phyloP scores from a whole-genome alignment of 2,329 filamentous ascomycete genomes.

The Diaporthe helianthi region DNA sequence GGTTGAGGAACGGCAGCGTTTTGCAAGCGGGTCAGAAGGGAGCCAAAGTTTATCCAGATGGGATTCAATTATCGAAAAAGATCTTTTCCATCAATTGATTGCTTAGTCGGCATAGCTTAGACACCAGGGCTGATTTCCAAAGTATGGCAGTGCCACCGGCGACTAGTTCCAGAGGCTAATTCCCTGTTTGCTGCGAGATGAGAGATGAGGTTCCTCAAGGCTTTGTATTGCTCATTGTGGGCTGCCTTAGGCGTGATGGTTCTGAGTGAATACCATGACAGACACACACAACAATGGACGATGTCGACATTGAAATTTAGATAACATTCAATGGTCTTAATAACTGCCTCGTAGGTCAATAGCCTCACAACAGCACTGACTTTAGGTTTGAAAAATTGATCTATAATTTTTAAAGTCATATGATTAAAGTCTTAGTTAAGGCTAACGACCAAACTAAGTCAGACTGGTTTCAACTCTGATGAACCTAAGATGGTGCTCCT shows the following conservation, averaged over 20 bases:
- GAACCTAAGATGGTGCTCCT: too few species aligned
- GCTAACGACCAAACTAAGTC: too few species aligned
- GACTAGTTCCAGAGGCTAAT: background rate
- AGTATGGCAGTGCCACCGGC: too few species aligned
- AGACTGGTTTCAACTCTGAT: too few species aligned
- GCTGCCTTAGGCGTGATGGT: too few species aligned
- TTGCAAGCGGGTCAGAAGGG: background rate
- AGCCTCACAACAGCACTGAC: background rate
- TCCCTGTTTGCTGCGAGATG: background rate
- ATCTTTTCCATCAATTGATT: too few species aligned
- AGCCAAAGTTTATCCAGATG: background rate
- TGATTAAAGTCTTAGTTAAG: too few species aligned
- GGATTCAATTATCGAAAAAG: too few species aligned
- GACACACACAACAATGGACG: background rate
- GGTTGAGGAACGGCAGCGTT: background rate
- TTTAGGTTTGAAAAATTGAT: too few species aligned
- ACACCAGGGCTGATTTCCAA: too few species aligned
- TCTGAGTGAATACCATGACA: background rate
- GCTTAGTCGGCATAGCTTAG: background rate
- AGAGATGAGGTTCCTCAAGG: background rate
- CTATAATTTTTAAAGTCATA: too few species aligned
- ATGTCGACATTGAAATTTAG: rapidly evolving
- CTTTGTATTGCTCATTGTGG: background rate
- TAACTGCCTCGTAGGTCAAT: background rate
- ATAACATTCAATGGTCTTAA: background rate